Base-by-base conservation (phyloP, 441 rosid species). In the Populus hybrid region DNA sequence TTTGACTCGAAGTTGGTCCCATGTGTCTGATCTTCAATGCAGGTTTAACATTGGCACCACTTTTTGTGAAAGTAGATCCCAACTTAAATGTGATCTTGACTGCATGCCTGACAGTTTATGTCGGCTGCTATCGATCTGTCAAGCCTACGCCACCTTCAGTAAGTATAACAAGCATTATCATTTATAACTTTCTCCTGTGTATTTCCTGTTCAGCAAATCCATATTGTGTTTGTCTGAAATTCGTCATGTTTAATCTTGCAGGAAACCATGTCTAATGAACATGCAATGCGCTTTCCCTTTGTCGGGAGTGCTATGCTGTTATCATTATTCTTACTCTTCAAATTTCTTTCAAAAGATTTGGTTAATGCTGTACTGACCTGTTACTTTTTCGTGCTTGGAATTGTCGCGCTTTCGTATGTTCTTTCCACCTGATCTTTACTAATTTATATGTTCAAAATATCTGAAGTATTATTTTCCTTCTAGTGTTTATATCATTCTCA, bases 221-320 rank as follows among this genome's bases (percentile, higher is more conserved):
- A 3, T 3, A 6, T 63, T n/a, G 63, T 21, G 73, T 64, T 71
- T 73, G 61, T 70, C 77, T 83, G 73, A 67, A 40, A 73, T 36
- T 66, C 76, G 24, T 24, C 36, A 0, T 79, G 40, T 79, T 80
- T 78, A 73, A 46, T 67, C 53, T 72, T 84, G 83, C 90, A 95
- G 99, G 98, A 96, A 86, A 92, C 98, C 1, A 92, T 96, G 99
- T 96, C 98, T 14, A 92, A 91, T 32, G 98, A 96, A 66, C 99
- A 96, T 84, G 99, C 99, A 11, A 96, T 96, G 98, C 98, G 98
- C 78, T 94, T 96, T 81, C 99, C 99, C 1, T 89, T 96, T 80
- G 92, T 96, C 70, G 99, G 99, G 77, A 96, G 99, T 86, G 98
- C 99, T 24, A 89, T 96, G 98, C 85, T 96, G 85, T 74, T 96